These are phyloP conservation scores for Trichophyton benhamiae DNA, from an alignment of 2,329 filamentous ascomycete species.

Conservation along the genomic window DNA sequence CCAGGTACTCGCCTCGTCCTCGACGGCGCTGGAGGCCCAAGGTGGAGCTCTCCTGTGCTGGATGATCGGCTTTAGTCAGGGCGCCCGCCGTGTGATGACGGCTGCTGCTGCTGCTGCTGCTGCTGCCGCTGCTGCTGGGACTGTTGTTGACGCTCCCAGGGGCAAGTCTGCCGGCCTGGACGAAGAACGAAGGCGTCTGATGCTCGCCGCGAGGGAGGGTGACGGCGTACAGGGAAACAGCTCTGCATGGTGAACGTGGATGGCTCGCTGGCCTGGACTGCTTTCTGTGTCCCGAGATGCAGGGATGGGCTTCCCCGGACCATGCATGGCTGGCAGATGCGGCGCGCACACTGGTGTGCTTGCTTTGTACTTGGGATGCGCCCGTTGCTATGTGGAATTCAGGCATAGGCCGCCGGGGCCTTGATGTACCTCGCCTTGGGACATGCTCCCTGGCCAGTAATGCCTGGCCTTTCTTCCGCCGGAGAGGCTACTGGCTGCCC, in stretches of 20 bases:
- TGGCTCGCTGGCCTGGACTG: neutral
- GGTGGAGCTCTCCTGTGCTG: neutral
- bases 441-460: neutral
- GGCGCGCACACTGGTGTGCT: no score
- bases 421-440: neutral
- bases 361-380: neutral
- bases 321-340: neutral
- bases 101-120: no score
- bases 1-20: neutral
- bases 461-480: neutral
- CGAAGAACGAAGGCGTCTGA: neutral
- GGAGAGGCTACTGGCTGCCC: neutral
- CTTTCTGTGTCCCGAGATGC: neutral
- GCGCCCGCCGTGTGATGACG: no score
- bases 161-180: neutral
- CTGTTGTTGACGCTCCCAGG: no score
- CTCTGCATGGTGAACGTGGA: neutral
- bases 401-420: neutral
- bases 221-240: neutral
- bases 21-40: neutral
- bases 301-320: neutral
- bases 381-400: neutral
- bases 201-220: neutral
- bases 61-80: neutral
- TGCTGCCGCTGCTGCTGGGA: no score